Evolutionary conservation across 371 early-diverging fungal genomes (phyloP).

Genomic region (Apophysomyces trapeziformis): DNA sequence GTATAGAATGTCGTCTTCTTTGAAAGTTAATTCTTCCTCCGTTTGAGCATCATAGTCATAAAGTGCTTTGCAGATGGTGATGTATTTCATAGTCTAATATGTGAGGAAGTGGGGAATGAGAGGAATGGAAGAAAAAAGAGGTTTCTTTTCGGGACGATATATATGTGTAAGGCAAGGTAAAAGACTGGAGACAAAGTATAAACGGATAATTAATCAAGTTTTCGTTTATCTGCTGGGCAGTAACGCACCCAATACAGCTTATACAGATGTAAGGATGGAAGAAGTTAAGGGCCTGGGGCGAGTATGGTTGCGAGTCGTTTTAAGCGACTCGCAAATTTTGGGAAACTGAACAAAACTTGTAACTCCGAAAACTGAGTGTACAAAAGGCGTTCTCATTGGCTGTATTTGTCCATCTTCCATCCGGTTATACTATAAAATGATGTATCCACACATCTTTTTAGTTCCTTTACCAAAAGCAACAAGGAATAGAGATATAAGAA

Average conservation of each 20-base stretch:
- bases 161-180: neutral
- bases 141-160: neutral
- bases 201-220: neutral
- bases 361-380: too few species aligned
- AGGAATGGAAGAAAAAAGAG: neutral
- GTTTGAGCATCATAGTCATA: conserved; percentile 86
- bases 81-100: conserved; percentile 43
- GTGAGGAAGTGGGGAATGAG: conserved; percentile 9
- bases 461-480: too few species aligned
- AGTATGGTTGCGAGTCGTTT: too few species aligned
- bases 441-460: too few species aligned
- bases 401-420: too few species aligned
- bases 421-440: too few species aligned
- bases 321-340: too few species aligned
- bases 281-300: neutral
- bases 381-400: too few species aligned
- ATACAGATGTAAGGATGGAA: neutral
- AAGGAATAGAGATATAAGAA: too few species aligned
- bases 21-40: conserved; percentile 85
- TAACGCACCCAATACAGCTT: conserved; percentile 3
- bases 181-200: conserved; percentile 1
- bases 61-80: conserved; percentile 45
- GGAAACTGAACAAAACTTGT: too few species aligned
- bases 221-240: conserved; percentile 8
- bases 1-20: conserved; percentile 76